phyloP scores from a whole-genome alignment of 2,329 filamentous ascomycete species.

The Ambrosiella beaveri region DNA sequence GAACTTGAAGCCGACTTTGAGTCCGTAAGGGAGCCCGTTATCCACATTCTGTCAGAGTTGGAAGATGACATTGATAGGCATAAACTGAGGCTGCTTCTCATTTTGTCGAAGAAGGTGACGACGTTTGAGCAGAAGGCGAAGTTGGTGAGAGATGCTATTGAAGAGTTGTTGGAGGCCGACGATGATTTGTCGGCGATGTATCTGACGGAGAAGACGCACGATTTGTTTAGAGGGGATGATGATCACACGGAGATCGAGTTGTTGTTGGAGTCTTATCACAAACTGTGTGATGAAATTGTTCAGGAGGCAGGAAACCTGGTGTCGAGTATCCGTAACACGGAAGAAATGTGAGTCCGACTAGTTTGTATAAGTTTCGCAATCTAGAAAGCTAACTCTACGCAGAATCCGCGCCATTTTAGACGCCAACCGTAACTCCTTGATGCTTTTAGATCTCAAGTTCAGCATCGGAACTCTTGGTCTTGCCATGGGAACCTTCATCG shows the following conservation, averaged over 20 bases:
- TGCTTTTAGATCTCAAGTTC: slow-evolving; percentile 93
- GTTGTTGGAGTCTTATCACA: slow-evolving; percentile 91
- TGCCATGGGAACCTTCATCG: slow-evolving; percentile 84
- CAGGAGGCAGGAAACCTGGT: slow-evolving; percentile 88
- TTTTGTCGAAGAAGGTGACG: slow-evolving; percentile 86
- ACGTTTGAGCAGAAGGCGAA: slow-evolving; percentile 96
- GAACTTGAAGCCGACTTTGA: slow-evolving; percentile 91
- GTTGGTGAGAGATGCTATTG: slow-evolving; percentile 82
- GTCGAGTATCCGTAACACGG: slow-evolving; percentile 88
- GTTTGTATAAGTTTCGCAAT: background rate
- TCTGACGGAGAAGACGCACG: slow-evolving; percentile 68
- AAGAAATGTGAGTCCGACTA: slow-evolving; percentile 63
- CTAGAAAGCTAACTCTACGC: slow-evolving; percentile 14
- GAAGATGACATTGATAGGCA: slow-evolving; percentile 95
- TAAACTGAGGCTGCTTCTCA: slow-evolving; percentile 75
- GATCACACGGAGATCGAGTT: slow-evolving; percentile 96
- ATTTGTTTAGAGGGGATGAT: slow-evolving; percentile 55
- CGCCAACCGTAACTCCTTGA: slow-evolving; percentile 92
- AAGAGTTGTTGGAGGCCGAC: slow-evolving; percentile 87
- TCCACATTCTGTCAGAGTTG: slow-evolving; percentile 70
- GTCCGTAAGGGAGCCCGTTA: slow-evolving; percentile 79
- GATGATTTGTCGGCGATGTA: slow-evolving; percentile 95
- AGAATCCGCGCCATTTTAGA: slow-evolving; percentile 94
- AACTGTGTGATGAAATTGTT: slow-evolving; percentile 93
- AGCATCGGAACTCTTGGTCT: slow-evolving; percentile 89